Base-by-base conservation (phyloP, 345 rosid genomes). In the Brassica incana region DNA sequence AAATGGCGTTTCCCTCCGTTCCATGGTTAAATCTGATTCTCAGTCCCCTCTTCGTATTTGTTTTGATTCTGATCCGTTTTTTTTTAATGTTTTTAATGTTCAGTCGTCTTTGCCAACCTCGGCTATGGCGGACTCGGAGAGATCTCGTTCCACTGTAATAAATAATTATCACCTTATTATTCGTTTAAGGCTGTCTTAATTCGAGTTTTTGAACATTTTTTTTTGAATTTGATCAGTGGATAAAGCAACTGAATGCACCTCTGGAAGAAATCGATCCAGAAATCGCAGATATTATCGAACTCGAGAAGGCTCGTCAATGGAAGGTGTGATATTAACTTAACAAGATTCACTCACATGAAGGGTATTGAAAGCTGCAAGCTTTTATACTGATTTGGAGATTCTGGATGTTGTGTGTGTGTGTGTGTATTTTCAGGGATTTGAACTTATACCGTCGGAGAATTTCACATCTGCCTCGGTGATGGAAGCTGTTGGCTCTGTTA, bases 251-350 rank as follows among this genome's bases (percentile, higher is more conserved):
- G 83, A 95, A 92, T 84, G 86, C 92, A 48, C 86, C 94, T 12
- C 84, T 95, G 2, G 92, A 91, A 76, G 94, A 87, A 76, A 84
- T 89, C 56, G 97, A 95, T 88, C 99, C 97, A 1, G 97, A 95
- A 80, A 84, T 95, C 14, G 89, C 90, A 1, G 90, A 95, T 83
- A 92, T 95, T 35, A 92, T 95, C 32, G 97, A 95, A 73, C 92
- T 86, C 62, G 99, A 95, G 92, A 95, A 95, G 64, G 97, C 97
- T n/a, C 87, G 99, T 88, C 99, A 95, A 77, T 95, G 99, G 99
- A 95, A 95, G 97, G 99, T 23, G 25, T 23, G 25, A 23, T 23
- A 23, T 23, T 2, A 2, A 23, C 25, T 23, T 23, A 23, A 23
- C 25, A 23, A 23, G 25, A 23, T 23, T 23, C 25, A 23, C 25